Evolutionary conservation across 208 protist genomes (phyloP), one percentile per base, ranked within the genome.

Genomic region (Leishmania braziliensis): DNA sequence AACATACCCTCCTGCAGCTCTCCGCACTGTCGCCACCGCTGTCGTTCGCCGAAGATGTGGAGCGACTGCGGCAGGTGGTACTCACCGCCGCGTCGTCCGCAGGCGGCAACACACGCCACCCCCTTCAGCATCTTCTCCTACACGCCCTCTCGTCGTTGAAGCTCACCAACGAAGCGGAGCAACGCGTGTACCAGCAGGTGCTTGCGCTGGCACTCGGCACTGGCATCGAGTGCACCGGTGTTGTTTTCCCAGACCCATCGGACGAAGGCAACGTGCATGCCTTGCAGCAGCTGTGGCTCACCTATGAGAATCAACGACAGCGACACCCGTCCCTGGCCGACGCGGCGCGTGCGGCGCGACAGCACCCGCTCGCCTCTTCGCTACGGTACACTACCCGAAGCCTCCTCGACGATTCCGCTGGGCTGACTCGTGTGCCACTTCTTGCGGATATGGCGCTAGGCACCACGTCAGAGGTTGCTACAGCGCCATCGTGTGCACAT

Each of bases 191-290:
- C 78, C 50, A 80, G 72, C 77, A 77, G 36, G 78, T 94, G 16
- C 26, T 89, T 46, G 75, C 75, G 18, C 70, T 94, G 23, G 39
- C 84, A 14, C 79, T 96, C 4, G 93, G 93, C 62, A 77, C 81
- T 46, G 91, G 91, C 14, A 77, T 96, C 9, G 93, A 96, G 87
- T 92, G 91, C 74, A 75, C 80, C 5, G 79, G 82, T 4, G 1
- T 94, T 29, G 72, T 86, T 74, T 93, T 93, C 69, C 93, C 93
- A 1, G 89, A 96, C 75, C 86, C 89, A 3, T 48, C 78, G 3
- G 33, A 81, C 48, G 16, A 76, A 43, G 18, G 72, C 18, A 96
- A 90, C 63, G 65, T 84, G 23, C 79, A 83, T 26, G 88, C 85
- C 5, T 79, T 95, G 83, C 92, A 95, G 80, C 88, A 95, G 33